Conservation (phyloP, 768 basidiomycete species). For the Tylopilus intermedius region DNA sequence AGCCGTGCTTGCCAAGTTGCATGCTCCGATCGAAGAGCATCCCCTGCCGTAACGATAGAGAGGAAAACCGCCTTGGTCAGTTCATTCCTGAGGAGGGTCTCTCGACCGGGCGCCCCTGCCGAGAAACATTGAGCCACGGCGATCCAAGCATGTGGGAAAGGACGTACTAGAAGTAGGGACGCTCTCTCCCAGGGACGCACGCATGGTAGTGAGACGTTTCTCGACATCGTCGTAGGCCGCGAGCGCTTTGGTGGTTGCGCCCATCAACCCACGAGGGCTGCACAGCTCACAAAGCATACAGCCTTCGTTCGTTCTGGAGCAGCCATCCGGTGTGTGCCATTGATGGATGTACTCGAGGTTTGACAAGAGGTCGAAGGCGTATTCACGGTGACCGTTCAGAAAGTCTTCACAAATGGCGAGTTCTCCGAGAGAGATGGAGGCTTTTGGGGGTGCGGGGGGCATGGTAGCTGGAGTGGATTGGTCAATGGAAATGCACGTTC, state of each 20-base stretch:
- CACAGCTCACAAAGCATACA: constrained; percentile 15
- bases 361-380: constrained; percentile 10
- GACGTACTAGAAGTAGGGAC: not conserved
- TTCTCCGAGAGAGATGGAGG: constrained; percentile 12
- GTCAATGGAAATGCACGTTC: not conserved
- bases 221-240: constrained; percentile 2
- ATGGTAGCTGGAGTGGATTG: not conserved
- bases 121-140: not conserved
- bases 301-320: not conserved
- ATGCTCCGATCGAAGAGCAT: constrained; percentile 14
- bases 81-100: constrained; percentile 4
- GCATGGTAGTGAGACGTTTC: constrained; percentile 4
- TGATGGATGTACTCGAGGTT: constrained; percentile 1
- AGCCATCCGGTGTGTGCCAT: not conserved
- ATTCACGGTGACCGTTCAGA: constrained; percentile 9
- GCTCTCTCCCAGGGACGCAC: constrained; percentile 4
- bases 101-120: not conserved
- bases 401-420: constrained; percentile 13
- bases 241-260: constrained; percentile 3
- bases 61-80: constrained; percentile 9
- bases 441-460: not conserved
- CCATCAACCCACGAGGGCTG: constrained; percentile 7
- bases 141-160: not conserved
- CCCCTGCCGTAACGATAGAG: constrained; percentile 8
- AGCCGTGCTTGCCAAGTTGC: constrained; percentile 13